phyloP scores from a whole-genome alignment of 805 yeast species.

The Zygosaccharomyces bailii region DNA sequence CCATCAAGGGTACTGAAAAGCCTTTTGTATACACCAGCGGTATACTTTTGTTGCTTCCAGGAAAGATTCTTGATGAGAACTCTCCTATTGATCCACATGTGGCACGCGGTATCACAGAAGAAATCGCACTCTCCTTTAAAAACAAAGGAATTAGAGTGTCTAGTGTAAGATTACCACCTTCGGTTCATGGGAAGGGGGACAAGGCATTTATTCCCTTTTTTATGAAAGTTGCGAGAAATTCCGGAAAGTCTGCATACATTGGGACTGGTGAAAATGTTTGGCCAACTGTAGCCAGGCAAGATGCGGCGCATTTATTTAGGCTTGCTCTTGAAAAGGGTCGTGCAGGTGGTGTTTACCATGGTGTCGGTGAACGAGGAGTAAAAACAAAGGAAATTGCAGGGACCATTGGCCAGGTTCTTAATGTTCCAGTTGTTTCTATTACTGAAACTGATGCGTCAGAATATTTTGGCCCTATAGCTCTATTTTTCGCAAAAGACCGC shows the following conservation, averaged over 20 bases:
- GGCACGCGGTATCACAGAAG: constrained; percentile 22
- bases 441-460: constrained; percentile 15
- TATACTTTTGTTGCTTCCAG: background rate
- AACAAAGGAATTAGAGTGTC: constrained; percentile 30
- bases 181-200: constrained; percentile 37
- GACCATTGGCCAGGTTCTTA: constrained; percentile 23
- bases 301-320: constrained; percentile 35
- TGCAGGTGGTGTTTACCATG: constrained; percentile 30
- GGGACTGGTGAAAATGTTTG: constrained; percentile 38
- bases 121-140: constrained; percentile 16
- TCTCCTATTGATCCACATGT: too few relatives aligned
- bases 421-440: constrained; percentile 18
- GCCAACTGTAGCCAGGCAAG: constrained; percentile 35
- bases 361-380: constrained; percentile 26
- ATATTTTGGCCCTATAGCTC: constrained; percentile 18
- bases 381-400: constrained; percentile 28
- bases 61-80: too few relatives aligned
- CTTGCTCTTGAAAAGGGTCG: constrained; percentile 29
- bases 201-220: constrained; percentile 27
- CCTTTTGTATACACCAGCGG: constrained; percentile 3
- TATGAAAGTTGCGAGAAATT: constrained; percentile 32
- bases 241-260: constrained; percentile 35
- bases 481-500: constrained; percentile 12
- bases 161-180: constrained; percentile 35
- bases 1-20: constrained; percentile 32